A percentile compares a stretch with the other conserved stretches of the same genome.
Evolutionary conservation across 2,329 filamentous ascomycete species (phyloP).

Genomic region (Colletotrichum noveboracense): DNA sequence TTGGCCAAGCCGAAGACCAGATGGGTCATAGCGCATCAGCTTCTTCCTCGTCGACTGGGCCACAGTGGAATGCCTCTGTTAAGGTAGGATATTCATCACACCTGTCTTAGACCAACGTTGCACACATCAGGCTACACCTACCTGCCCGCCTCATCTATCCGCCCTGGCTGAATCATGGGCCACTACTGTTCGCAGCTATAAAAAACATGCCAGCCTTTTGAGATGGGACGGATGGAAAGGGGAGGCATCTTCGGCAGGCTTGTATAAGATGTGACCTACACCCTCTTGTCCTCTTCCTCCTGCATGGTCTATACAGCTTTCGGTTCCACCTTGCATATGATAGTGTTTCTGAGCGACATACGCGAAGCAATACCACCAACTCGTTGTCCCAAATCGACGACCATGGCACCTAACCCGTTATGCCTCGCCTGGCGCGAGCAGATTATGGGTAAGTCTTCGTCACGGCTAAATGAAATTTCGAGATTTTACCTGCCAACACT

Average conservation of each 20-base stretch:
- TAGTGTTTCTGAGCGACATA: background rate
- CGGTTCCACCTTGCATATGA: background rate
- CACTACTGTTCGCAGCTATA: background rate
- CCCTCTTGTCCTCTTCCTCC: background rate
- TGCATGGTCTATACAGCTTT: background rate
- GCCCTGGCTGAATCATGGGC: background rate
- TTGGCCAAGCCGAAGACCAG: background rate
- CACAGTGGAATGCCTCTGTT: background rate
- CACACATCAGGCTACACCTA: background rate
- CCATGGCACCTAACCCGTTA: conserved; percentile 11
- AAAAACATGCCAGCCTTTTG: background rate
- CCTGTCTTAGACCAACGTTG: background rate
- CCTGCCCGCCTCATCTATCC: background rate
- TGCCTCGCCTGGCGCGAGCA: conserved; percentile 16
- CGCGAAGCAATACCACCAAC: background rate
- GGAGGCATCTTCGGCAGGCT: background rate
- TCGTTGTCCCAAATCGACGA: background rate
- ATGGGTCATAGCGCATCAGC: background rate
- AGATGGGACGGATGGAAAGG: background rate
- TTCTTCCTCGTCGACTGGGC: background rate
- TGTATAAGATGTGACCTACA: conserved; percentile 7
- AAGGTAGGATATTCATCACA: background rate
- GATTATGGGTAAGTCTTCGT: background rate
- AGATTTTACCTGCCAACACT: background rate
- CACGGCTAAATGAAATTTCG: background rate